Evolutionary conservation across 2,329 filamentous ascomycete species (phyloP).

Genomic region (Dryadomyces quercivorus): DNA sequence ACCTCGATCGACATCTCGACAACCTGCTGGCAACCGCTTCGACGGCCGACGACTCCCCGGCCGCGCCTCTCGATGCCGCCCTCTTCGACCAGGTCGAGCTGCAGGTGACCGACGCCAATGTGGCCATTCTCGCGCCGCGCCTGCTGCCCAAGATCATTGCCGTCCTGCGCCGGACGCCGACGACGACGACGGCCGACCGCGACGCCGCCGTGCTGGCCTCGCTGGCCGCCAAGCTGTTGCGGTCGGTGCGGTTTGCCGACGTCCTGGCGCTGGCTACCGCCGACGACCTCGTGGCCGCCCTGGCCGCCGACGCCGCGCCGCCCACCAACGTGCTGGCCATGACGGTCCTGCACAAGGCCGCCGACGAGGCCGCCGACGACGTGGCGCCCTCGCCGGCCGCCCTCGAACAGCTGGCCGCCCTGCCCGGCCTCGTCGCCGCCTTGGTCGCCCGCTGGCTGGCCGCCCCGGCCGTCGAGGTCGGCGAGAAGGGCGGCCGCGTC

Average conservation of each 20-base stretch:
- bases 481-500: slow-evolving; percentile 36
- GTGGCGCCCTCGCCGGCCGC: slow-evolving; percentile 20
- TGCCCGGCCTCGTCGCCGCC: slow-evolving; percentile 34
- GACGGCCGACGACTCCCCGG: slow-evolving; percentile 16
- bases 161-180: slow-evolving; percentile 36
- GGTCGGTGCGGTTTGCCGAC: slow-evolving; percentile 38
- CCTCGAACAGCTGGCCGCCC: slow-evolving; percentile 34
- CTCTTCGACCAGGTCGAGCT: slow-evolving; percentile 48
- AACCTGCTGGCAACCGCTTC: slow-evolving; percentile 22
- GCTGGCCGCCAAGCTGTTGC: slow-evolving; percentile 43
- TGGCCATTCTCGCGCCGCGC: slow-evolving; percentile 34
- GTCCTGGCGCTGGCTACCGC: slow-evolving; percentile 39
- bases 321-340: slow-evolving; percentile 47
- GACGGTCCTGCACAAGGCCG: slow-evolving; percentile 26
- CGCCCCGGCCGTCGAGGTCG: slow-evolving; percentile 40
- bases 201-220: slow-evolving; percentile 31
- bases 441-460: slow-evolving; percentile 41
- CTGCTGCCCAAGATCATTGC: slow-evolving; percentile 41
- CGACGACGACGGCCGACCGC: slow-evolving; percentile 26
- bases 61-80: slow-evolving; percentile 28
- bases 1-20: slow-evolving; percentile 41
- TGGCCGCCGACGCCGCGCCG: slow-evolving; percentile 39
- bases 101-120: slow-evolving; percentile 46
- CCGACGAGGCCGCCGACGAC: background rate
- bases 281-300: slow-evolving; percentile 36